Evolutionary conservation across 1,284 basidiomycete genomes (phyloP), one percentile per base, ranked within the genome.

Genomic region (Ustilago tritici): DNA sequence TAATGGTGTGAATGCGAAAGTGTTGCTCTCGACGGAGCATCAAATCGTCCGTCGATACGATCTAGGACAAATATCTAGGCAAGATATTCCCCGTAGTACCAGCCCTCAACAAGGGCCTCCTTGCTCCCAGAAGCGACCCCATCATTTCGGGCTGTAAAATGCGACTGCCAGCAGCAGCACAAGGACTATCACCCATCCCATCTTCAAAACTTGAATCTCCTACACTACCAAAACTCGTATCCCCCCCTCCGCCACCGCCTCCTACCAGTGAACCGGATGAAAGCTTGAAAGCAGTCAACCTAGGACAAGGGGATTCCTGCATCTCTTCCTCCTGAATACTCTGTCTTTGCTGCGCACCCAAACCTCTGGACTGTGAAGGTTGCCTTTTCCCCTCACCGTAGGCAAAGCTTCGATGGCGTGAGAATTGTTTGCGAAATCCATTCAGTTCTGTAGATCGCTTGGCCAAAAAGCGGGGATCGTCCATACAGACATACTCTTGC

Each of bases 401-500:
- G 7, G 83, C 79, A 46, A 83, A 84, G 59, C 79, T 81, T 54
- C 83, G 81, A 41, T 84, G 81, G 7, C 84, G 70, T 14, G 70
- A 61, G 78, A 90, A 90, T 86, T 92, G 93, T 40, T 83, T 84
- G 75, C 96, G 92, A 89, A 98, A 96, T 76, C 94, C 93, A 87
- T 94, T 93, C 61, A 98, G 87, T 82, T 97, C 94, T 81, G 93
- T 91, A 61, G 92, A 90, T 55, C 95, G 92, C 52, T 93, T 92
- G 19, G 89, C 88, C 32, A 91, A 89, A 86, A 95, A 92, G 47
- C 90, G 89, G 0, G 95, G 95, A 85, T 98, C 95, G 83, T 98
- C 94, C 96, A 99, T 99, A 19, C 89, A 90, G 43, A 97, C 91
- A 86, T 99, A 99, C 2, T 90, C 92, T 31, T 88, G 88, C 0